phyloP scores from a whole-genome alignment of 2,329 filamentous ascomycete genomes.

The Colletotrichum acutatum region DNA sequence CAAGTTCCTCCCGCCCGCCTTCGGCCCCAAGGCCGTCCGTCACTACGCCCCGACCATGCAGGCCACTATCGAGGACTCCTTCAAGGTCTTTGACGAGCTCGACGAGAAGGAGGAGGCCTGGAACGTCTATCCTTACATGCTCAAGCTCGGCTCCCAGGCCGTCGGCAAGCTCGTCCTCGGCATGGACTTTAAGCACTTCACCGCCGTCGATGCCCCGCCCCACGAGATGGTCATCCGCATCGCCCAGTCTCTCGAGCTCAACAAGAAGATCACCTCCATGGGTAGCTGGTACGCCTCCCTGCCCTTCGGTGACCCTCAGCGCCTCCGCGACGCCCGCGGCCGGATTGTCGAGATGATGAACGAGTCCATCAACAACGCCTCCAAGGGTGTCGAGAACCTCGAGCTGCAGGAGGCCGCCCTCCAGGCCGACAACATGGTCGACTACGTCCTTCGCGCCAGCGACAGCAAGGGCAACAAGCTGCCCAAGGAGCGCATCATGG shows the following conservation, averaged over 20 bases:
- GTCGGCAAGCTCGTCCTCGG: conserved; percentile 57
- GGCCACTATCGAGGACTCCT: conserved; percentile 60
- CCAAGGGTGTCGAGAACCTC: conserved; percentile 51
- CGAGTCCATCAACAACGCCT: conserved; percentile 51
- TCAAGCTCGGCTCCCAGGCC: conserved; percentile 59
- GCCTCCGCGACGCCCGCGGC: conserved; percentile 47
- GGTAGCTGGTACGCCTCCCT: conserved; percentile 66
- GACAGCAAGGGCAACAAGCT: conserved; percentile 66
- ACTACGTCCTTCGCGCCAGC: conserved; percentile 64
- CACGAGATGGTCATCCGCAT: conserved; percentile 64
- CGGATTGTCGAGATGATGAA: conserved; percentile 50
- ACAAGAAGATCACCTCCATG: conserved; percentile 66
- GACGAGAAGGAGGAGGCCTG: conserved; percentile 58
- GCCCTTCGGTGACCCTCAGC: conserved; percentile 67
- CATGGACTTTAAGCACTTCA: conserved; percentile 58
- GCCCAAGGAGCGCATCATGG: conserved; percentile 53
- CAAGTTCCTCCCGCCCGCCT: conserved; percentile 70
- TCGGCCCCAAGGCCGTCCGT: conserved; percentile 68
- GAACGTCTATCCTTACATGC: conserved; percentile 62
- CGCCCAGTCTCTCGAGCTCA: conserved; percentile 62
- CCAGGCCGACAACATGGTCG: conserved; percentile 56
- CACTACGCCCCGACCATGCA: conserved; percentile 72
- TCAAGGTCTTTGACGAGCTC: conserved; percentile 61
- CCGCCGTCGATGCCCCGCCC: conserved; percentile 54
- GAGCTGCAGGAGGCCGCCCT: conserved; percentile 61